Base-by-base conservation (phyloP, 140 eudicot species). In the Bidens hawaiensis region DNA sequence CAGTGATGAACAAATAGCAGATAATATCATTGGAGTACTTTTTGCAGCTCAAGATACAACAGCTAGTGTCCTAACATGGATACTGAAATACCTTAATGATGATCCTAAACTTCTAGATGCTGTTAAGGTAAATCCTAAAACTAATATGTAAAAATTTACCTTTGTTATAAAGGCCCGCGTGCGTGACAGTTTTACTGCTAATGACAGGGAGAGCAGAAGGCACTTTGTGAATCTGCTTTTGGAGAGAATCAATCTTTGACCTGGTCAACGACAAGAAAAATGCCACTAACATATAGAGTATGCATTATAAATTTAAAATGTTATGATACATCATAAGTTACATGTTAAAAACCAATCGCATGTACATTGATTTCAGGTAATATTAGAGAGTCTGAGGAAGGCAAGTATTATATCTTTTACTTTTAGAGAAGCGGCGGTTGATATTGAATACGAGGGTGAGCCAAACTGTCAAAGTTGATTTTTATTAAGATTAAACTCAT, bases 1-100 rank as follows among this genome's bases (percentile, higher is more conserved):
- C 65, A 75, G 72, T 17, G 90, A 79, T 9, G 81, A 86, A 63
- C 84, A 90, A 76, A 87, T 87, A 30, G 76, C 87, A 2, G 97
- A 90, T 65, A 90, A 90, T 57, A 68, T 90, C 1, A 90, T 87
- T 14, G 97, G 97, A 21, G 88, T 90, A 45, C 67, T 90, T 18
- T 90, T 90, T 73, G 97, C 97, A 53, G 97, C 97, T 53, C 97
- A 90, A 70, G 97, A 90, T 54, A 90, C 97, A 50, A 87, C 97
- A 16, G 97, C 97, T 17, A 90, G 97, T 78, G 81, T 76, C 53
- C 52, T 90, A 65, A 90, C 96, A 68, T 90, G 97, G 97, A 81
- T 87, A 67, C 68, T 90, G 26, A 90, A 87, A 52, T 90, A 87
- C 75, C 94, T 90, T n/a, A 47, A 57, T 40, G 96, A 90, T 62